These are phyloP conservation scores for Xylariales sp. DNA, from an alignment of 2,329 filamentous ascomycete genomes.

Conservation along the genomic window DNA sequence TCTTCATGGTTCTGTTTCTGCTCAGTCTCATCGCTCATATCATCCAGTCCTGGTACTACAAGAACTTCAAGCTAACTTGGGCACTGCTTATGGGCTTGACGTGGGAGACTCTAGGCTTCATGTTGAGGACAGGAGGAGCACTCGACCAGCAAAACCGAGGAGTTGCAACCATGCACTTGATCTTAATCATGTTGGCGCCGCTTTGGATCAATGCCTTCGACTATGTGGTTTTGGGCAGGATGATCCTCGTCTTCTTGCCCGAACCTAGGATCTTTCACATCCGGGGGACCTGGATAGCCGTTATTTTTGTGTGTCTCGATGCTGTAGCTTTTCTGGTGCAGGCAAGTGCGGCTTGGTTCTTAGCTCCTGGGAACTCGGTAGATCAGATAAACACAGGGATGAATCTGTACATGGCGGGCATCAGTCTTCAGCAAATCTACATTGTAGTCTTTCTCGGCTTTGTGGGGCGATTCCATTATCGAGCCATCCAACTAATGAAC, in stretches of 20 bases:
- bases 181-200: conserved; percentile 38
- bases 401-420: conserved; percentile 34
- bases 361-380: conserved; percentile 21
- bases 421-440: conserved; percentile 32
- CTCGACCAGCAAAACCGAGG: conserved; percentile 32
- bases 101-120: conserved; percentile 36
- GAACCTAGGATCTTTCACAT: conserved; percentile 30
- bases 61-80: conserved; percentile 24
- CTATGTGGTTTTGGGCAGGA: conserved; percentile 39
- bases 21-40: conserved; percentile 19
- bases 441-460: conserved; percentile 33
- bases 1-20: conserved; percentile 20
- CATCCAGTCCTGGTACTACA: conserved; percentile 16
- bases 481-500: too few species aligned
- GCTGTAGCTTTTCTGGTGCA: conserved; percentile 44
- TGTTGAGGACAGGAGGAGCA: conserved; percentile 30
- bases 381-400: conserved; percentile 28
- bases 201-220: conserved; percentile 40
- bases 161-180: conserved; percentile 25
- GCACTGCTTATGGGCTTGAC: conserved; percentile 33
- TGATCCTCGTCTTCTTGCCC: conserved; percentile 34
- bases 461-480: conserved; percentile 32
- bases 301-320: conserved; percentile 43
- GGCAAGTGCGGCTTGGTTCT: conserved; percentile 32
- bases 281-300: conserved; percentile 33